A percentile compares a stretch with the other conserved stretches of the same genome.
These are phyloP conservation scores for Nakazawaea wyomingensis DNA, from an alignment of 805 yeast species.

Conservation along the genomic window DNA sequence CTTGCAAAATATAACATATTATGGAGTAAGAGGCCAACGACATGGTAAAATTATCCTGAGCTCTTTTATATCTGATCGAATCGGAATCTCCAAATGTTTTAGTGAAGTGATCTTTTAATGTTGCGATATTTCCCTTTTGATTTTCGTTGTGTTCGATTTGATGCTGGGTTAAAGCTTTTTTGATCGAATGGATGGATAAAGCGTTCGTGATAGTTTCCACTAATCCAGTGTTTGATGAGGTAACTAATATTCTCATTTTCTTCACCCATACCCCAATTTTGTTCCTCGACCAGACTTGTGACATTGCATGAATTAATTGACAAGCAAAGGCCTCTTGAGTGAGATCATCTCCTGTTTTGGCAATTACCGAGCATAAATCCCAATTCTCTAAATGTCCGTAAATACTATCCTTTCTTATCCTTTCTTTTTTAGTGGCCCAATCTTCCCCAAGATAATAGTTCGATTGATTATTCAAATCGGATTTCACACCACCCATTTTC, in stretches of 20 bases:
- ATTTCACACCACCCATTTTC: conserved; percentile 68
- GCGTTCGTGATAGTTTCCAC: conserved; percentile 97
- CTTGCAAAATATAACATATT: conserved; percentile 83
- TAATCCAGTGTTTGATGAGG: conserved; percentile 85
- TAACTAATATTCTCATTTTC: conserved; percentile 84
- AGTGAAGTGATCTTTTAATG: conserved; percentile 73
- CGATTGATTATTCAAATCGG: conserved; percentile 24
- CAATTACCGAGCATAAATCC: conserved; percentile 94
- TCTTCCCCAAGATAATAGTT: conserved; percentile 76
- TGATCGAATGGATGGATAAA: conserved; percentile 87
- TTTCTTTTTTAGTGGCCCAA: conserved; percentile 76
- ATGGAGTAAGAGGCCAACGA: conserved; percentile 91
- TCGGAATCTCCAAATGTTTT: conserved; percentile 66
- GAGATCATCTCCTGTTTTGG: conserved; percentile 92
- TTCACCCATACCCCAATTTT: conserved; percentile 84
- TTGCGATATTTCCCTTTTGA: conserved; percentile 63
- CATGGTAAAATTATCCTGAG: conserved; percentile 79
- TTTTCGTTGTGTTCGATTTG: conserved; percentile 63
- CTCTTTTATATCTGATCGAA: conserved; percentile 53
- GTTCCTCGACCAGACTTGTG: conserved; percentile 73
- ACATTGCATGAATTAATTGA: conserved; percentile 83
- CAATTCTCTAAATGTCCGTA: conserved; percentile 87
- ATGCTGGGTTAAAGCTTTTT: conserved; percentile 80
- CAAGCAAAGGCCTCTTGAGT: conserved; percentile 98
- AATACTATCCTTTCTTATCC: conserved; percentile 73